A percentile compares a stretch with the other conserved stretches of the same genome.
Evolutionary conservation across 75 land plant species (phyloP).

Genomic region (Pinus taeda): DNA sequence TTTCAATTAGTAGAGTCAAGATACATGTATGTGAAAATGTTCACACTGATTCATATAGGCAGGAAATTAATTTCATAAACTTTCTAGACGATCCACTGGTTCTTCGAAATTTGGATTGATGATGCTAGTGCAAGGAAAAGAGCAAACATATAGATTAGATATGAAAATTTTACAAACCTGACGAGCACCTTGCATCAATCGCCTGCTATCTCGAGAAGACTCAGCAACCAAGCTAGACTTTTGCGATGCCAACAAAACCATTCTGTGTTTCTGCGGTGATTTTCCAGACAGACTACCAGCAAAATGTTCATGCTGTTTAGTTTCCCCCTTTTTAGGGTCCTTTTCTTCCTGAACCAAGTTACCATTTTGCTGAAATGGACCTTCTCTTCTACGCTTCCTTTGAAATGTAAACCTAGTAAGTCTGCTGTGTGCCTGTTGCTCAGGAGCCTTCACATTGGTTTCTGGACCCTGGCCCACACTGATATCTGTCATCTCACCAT

Average conservation of each 20-base stretch:
- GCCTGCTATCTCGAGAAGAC: constrained; percentile 48
- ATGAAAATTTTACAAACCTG: constrained; percentile 40
- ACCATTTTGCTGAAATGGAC: constrained; percentile 18
- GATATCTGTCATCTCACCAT: constrained; percentile 1
- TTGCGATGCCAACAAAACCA: not conserved
- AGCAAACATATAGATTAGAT: too few species aligned
- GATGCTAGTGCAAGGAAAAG: not conserved
- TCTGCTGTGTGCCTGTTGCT: constrained; percentile 19
- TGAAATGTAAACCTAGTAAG: constrained; percentile 41
- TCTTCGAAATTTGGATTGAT: not conserved
- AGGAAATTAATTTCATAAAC: not conserved
- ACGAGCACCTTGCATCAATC: constrained; percentile 63
- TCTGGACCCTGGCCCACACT: not conserved
- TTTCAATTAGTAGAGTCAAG: not conserved
- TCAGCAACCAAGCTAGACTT: constrained; percentile 25
- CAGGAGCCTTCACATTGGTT: not conserved
- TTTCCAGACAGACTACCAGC: constrained; percentile 6
- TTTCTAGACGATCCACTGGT: not conserved
- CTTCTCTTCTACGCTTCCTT: constrained; percentile 58
- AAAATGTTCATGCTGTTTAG: constrained; percentile 12
- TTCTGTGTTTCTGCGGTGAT: constrained; percentile 8
- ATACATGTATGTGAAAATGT: not conserved
- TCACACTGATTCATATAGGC: not conserved
- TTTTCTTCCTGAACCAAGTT: constrained; percentile 14
- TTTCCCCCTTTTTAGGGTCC: not conserved